phyloP scores from a whole-genome alignment of 2,329 filamentous ascomycete species.

The Plectosphaerella cucumerina region DNA sequence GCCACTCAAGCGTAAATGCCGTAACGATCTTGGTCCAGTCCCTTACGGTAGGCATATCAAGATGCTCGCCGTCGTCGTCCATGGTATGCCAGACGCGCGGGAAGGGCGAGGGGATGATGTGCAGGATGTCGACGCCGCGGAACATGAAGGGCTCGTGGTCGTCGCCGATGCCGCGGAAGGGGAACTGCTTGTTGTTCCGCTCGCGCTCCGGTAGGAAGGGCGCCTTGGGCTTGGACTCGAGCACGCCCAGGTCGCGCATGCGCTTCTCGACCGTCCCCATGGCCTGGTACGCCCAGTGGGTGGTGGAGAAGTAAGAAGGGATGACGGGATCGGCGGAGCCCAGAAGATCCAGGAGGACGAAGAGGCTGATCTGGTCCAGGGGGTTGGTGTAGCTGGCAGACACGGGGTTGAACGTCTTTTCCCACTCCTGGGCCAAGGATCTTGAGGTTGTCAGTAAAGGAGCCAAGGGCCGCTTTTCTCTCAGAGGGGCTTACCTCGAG shows the following conservation, averaged over 20 bases:
- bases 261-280: slow-evolving; percentile 63
- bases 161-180: slow-evolving; percentile 57
- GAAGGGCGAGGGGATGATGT: slow-evolving; percentile 83
- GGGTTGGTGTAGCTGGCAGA: slow-evolving; percentile 65
- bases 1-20: slow-evolving; percentile 84
- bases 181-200: slow-evolving; percentile 34
- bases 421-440: slow-evolving; percentile 71
- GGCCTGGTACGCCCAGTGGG: slow-evolving; percentile 75
- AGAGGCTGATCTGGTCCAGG: slow-evolving; percentile 69
- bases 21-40: slow-evolving; percentile 86
- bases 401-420: slow-evolving; percentile 58
- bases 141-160: slow-evolving; percentile 90
- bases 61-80: slow-evolving; percentile 76
- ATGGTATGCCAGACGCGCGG: slow-evolving; percentile 83
- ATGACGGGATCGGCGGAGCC: slow-evolving; percentile 57
- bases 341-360: slow-evolving; percentile 71
- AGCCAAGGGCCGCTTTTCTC: neutral
- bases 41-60: slow-evolving; percentile 73
- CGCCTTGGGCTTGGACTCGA: slow-evolving; percentile 32
- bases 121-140: slow-evolving; percentile 81
- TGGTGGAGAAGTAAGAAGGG: slow-evolving; percentile 71
- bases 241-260: slow-evolving; percentile 52
- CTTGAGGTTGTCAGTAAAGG: slow-evolving; percentile 20
- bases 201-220: slow-evolving; percentile 54
- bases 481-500: slow-evolving; percentile 46